Base-by-base conservation (phyloP, 371 early-diverging fungal genomes). In the Rhizomucor pusillus region DNA sequence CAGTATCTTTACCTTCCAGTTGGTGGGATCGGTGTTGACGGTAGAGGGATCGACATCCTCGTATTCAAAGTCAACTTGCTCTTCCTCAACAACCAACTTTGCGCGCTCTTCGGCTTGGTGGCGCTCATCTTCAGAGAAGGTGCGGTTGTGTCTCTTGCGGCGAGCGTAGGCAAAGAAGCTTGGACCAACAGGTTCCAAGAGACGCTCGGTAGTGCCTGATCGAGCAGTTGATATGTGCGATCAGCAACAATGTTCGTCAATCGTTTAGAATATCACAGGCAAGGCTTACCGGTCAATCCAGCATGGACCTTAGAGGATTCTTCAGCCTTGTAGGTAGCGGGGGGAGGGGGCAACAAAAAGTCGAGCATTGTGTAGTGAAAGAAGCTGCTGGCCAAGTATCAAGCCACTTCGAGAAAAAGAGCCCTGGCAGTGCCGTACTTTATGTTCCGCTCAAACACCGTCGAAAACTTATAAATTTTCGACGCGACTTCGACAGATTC, bases 1-100 rank as follows among this genome's bases (percentile, higher is more conserved):
- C 20, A 43, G 2, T 10, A 22, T 23, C 10, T 36, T 41, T 59
- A 70, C 66, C 76, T 90, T 92, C 93, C 93, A 92, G 62, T 89
- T 86, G 60, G 85, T 83, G 54, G 92, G 91, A 60, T 91, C 91
- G 20, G 77, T 67, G 60, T 72, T 73, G 56, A 90, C 80, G 46
- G 86, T 75, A 52, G 67, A 59, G 46, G 74, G 67, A 56, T 89
- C 85, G 48, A 84, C 88, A 65, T 77, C 80, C 65, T 90, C 91
- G 44, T 88, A 87, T 57, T 79, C 84, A 33, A 84, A 83, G n/a
- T 80, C 85, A 43, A 84, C 85, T 40, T 82, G 84, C 43, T 80
- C 87, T 44, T 73, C 73, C 45, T 80, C 73, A 43, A 82, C 81
- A 41, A 72, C 74, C 54, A 70, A 72, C 50, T 59, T 71, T 51